phyloP scores from a whole-genome alignment of 441 rosid species.

The Mallotus repandus region DNA sequence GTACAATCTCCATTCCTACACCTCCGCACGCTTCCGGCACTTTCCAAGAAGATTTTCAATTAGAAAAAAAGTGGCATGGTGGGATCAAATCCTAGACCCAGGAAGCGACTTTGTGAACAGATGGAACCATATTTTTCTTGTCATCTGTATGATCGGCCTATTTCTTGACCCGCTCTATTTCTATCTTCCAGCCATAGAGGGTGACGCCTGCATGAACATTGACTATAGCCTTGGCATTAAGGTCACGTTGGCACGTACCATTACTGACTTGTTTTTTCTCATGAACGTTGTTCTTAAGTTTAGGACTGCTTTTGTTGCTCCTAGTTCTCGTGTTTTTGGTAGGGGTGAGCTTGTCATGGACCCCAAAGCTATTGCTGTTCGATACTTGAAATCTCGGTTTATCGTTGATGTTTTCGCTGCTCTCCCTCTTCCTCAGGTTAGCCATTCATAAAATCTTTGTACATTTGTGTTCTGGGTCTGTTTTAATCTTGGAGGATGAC shows the following conservation, averaged over 20 bases:
- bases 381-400: constrained; percentile 65
- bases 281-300: constrained; percentile 70
- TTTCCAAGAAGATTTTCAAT: constrained; percentile 23
- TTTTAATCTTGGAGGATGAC: no score
- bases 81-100: constrained; percentile 76
- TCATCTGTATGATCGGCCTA: constrained; percentile 64
- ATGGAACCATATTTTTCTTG: constrained; percentile 88
- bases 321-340: constrained; percentile 75
- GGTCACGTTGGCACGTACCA: constrained; percentile 67
- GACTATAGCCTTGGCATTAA: constrained; percentile 48
- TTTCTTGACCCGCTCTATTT: constrained; percentile 91
- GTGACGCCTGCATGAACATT: constrained; percentile 54
- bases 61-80: constrained; percentile 47
- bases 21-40: constrained; percentile 15
- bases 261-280: constrained; percentile 65
- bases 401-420: constrained; percentile 68
- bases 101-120: constrained; percentile 60
- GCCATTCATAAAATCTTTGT: background rate
- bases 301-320: constrained; percentile 75
- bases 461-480: no score
- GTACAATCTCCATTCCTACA: constrained; percentile 12
- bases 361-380: constrained; percentile 56
- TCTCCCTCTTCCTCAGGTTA: constrained; percentile 92
- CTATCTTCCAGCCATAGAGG: constrained; percentile 63
- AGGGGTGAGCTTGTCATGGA: constrained; percentile 91